Evolutionary conservation across 768 basidiomycete species (phyloP), one percentile per base, ranked within the genome.

Genomic region (Tricholoma flavovirens): DNA sequence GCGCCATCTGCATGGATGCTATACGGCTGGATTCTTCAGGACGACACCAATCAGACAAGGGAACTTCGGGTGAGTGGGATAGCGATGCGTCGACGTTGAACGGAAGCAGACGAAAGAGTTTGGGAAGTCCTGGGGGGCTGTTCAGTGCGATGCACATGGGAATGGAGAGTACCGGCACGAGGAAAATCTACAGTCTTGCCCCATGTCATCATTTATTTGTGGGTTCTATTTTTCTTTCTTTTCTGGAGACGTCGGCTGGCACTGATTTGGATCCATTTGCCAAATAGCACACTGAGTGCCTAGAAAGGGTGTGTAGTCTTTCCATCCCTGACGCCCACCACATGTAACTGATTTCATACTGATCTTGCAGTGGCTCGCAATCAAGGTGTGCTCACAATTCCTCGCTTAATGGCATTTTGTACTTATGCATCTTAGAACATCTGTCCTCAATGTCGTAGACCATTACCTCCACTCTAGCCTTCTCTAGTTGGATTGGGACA

Each of bases 1-100:
- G 93, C 63, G 83, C 91, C 5, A 95, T 97, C 52, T 96, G 93
- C 64, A 94, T 96, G 91, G 93, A 96, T 56, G 79, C 83, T 4
- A 94, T 95, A 59, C 64, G 81, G 38, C 67, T 81, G 22, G 80
- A 83, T 43, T 72, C 78, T 43, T 64, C 71, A 5, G 64, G 67
- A 3, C 59, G 74, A 43, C 73, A 69, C 7, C 63, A 71, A 19
- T 65, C 67, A 6, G 71, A 74, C 72, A 75, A 62, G 66, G 66
- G 55, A 70, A 73, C 57, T 66, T 66, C 43, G 60, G 61, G 35
- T 56, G 60, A 57, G 60, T 64, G 53, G 61, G 58, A 67, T 61
- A 59, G 50, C 51, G 59, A 26, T 45, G 26, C 22, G 56, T 11
- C 36, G 61, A 51, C 19, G 51, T 56, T 54, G 46, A 62, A 36